Evolutionary conservation across 2,329 filamentous ascomycete species (phyloP).

Genomic region (Fusarium algeriense): DNA sequence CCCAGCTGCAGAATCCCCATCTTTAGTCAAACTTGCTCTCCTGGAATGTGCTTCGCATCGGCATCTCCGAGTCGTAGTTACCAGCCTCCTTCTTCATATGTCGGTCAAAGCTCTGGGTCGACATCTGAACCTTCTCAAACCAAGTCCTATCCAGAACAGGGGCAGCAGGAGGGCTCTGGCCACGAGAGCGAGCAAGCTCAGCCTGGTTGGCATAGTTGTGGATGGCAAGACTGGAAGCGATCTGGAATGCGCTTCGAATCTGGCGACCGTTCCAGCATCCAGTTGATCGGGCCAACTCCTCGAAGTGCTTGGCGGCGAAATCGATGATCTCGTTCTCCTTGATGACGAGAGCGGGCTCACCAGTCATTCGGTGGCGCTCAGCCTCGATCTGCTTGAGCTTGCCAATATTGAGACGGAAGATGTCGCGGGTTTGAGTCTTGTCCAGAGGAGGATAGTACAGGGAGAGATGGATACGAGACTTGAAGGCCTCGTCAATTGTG

Average conservation of each 20-base stretch:
- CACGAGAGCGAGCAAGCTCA: slow-evolving; percentile 48
- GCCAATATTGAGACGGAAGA: slow-evolving; percentile 56
- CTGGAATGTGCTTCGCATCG: slow-evolving; percentile 52
- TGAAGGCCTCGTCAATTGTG: slow-evolving; percentile 63
- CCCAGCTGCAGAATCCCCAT: not conserved
- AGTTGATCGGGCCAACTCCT: slow-evolving; percentile 46
- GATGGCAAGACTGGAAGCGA: slow-evolving; percentile 54
- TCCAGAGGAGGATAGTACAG: slow-evolving; percentile 58
- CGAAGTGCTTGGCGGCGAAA: slow-evolving; percentile 53
- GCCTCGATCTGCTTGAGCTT: slow-evolving; percentile 54
- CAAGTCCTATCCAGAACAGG: slow-evolving; percentile 54
- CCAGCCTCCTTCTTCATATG: slow-evolving; percentile 57
- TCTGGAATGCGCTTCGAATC: slow-evolving; percentile 55
- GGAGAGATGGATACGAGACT: slow-evolving; percentile 60
- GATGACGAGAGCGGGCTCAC: slow-evolving; percentile 52
- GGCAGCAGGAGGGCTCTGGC: slow-evolving; percentile 52
- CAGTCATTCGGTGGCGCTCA: slow-evolving; percentile 53
- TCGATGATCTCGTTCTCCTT: slow-evolving; percentile 53
- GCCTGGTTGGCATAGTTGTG: slow-evolving; percentile 51
- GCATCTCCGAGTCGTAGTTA: slow-evolving; percentile 50
- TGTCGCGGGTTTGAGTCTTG: slow-evolving; percentile 55
- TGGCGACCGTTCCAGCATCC: slow-evolving; percentile 55
- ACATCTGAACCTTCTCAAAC: slow-evolving; percentile 59
- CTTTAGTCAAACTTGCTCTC: slow-evolving; percentile 30
- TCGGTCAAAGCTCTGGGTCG: slow-evolving; percentile 57